Evolutionary conservation across 139 green algal genomes (phyloP), one percentile per base, ranked within the genome.

Genomic region (Asterochloris erici): DNA sequence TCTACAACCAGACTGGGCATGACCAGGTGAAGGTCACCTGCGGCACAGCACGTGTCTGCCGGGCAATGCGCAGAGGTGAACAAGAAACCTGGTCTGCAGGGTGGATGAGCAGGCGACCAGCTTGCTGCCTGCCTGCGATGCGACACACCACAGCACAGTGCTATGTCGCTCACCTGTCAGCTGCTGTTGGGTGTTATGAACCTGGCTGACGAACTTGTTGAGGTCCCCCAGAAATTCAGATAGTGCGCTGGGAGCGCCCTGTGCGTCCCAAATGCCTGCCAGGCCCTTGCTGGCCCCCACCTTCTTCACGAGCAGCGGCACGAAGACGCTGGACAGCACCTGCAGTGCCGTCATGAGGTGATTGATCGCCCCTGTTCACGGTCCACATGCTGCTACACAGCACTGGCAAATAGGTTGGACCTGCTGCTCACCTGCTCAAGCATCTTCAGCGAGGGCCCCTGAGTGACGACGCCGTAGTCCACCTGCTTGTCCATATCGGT

Each of bases 161-260:
- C 19, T 17, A 27, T 16, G 26, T 26, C 26, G 62, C 77, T 14
- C 61, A 82, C 78, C 78, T 64, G 73, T 61, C 63, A 82, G 63
- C 28, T 82, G 61, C 68, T 82, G 78, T 66, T 74, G 47, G 47
- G 78, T 82, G 61, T 82, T 64, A 14, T 63, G n/a, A 0, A 82
- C 78, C 73, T 82, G 78, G 14, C 78, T 63, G 16, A 82, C 78
- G 62, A 82, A 82, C 78, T 82, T 82, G 63, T 82, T 73, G 27
- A 82, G 63, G 28, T 82, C 63, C 10, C 61, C 78, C 14, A 82
- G 63, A 16, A 82, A 82, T 21, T 82, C 78, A 63, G 73, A 74
- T 13, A 82, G 63, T 21, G 62, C 12, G 78, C 63, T 74, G 27
- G 63, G 63, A 12, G 27, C 24, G 17, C 63, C 78, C 47, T 66